Evolutionary conservation across 257 asterid genomes (phyloP).

Genomic region (Fraxinus americana): DNA sequence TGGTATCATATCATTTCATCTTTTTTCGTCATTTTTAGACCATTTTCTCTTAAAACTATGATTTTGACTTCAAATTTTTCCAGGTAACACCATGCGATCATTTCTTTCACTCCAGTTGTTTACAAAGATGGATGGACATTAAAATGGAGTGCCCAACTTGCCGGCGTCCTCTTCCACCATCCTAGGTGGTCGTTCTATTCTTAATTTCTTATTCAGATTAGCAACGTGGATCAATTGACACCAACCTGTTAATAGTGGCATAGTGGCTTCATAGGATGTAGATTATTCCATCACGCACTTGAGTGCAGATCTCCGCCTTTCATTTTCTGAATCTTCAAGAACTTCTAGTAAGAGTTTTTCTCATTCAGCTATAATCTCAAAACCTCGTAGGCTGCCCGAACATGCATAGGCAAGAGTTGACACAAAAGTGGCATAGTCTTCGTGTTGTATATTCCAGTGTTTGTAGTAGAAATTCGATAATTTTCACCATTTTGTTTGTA

Average conservation of each 20-base stretch:
- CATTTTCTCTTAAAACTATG: not conserved
- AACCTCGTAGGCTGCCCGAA: not conserved
- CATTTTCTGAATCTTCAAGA: not conserved
- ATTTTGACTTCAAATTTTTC: conserved; percentile 11
- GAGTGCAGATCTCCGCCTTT: not conserved
- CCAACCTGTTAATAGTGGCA: conserved; percentile 39
- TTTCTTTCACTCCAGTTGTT: conserved; percentile 86
- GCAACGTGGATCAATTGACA: conserved; percentile 22
- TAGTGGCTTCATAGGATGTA: not conserved
- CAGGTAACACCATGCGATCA: conserved; percentile 97
- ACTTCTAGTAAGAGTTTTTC: not conserved
- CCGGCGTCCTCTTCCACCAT: conserved; percentile 92
- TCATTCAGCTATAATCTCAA: not conserved
- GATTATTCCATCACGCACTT: not conserved
- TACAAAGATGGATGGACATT: conserved; percentile 99
- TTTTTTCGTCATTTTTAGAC: not conserved
- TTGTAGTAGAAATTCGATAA: not conserved
- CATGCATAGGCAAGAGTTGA: not conserved
- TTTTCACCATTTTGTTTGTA: not conserved
- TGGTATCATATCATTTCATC: conserved; percentile 51
- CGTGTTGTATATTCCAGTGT: not conserved
- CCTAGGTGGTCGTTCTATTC: conserved; percentile 38
- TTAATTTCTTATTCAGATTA: not conserved
- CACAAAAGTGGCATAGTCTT: not conserved
- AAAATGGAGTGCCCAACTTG: conserved; percentile 99